A percentile compares a stretch with the other conserved stretches of the same genome.
Conservation (phyloP, 2,329 filamentous ascomycete species). For the Trichoderma gracile region DNA sequence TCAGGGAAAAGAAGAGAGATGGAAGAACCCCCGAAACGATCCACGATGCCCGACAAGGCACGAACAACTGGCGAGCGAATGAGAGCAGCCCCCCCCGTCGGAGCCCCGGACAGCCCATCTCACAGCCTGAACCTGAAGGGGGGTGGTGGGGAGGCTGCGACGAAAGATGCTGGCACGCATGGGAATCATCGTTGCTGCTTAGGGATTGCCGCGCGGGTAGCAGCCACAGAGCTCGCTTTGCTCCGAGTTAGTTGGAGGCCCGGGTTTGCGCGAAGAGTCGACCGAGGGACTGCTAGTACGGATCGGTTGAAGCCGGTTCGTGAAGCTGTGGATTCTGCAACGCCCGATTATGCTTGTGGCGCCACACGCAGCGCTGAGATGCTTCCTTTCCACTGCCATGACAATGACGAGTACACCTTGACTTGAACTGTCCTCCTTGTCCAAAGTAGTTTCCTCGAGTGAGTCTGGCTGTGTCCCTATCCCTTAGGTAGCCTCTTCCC, state of each 20-base stretch:
- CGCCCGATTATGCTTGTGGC: conserved; percentile 11
- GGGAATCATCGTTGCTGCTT: conserved; percentile 6
- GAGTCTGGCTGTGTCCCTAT: not conserved
- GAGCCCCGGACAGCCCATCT: conserved; percentile 12
- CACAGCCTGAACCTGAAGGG: not conserved
- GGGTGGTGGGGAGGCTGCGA: not conserved
- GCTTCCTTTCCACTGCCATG: not conserved
- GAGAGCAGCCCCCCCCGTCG: not conserved
- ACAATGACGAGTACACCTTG: too few relatives aligned
- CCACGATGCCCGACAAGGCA: not conserved
- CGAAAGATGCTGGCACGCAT: conserved; percentile 11
- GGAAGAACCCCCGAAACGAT: not conserved
- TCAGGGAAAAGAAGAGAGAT: not conserved
- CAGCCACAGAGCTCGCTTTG: conserved; percentile 7
- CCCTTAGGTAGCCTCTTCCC: not conserved
- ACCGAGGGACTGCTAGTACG: not conserved
- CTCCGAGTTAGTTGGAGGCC: not conserved
- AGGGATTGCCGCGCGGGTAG: conserved; percentile 25
- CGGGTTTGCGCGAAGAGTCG: not conserved
- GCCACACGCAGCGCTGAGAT: not conserved
- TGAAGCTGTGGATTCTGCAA: not conserved
- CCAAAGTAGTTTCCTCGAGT: too few relatives aligned
- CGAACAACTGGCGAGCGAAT: not conserved
- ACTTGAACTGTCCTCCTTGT: not conserved
- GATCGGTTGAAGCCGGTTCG: too few relatives aligned